phyloP scores from a whole-genome alignment of 805 yeast genomes.

The Kockiozyma suomiensis region DNA sequence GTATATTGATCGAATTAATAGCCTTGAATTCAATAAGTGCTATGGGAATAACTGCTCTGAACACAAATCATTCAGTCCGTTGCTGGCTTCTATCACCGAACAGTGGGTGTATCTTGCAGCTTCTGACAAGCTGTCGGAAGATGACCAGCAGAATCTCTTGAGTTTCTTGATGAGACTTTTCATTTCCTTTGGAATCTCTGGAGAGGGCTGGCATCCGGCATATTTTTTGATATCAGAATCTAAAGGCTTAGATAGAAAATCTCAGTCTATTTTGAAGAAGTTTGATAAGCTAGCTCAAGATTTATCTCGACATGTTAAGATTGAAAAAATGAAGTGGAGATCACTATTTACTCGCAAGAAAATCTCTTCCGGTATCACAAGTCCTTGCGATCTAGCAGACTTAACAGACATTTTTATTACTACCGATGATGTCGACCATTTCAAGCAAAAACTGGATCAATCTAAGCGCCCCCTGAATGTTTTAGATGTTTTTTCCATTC shows the following conservation, averaged over 20 bases:
- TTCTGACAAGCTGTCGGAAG: slow-evolving; percentile 33
- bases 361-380: neutral
- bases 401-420: neutral
- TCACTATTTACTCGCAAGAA: neutral
- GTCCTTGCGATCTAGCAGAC: neutral
- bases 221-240: slow-evolving; percentile 1
- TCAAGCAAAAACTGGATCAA: neutral
- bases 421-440: neutral
- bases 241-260: neutral
- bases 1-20: slow-evolving; percentile 63
- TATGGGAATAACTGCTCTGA: neutral
- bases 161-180: slow-evolving; percentile 40
- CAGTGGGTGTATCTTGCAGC: slow-evolving; percentile 59
- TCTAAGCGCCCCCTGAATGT: slow-evolving; percentile 1
- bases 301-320: neutral
- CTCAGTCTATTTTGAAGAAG: neutral
- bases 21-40: neutral
- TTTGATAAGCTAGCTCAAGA: neutral
- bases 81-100: slow-evolving; percentile 61
- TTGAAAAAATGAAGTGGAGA: neutral
- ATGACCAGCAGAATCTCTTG: slow-evolving; percentile 55
- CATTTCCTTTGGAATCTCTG: slow-evolving; percentile 48
- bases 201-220: slow-evolving; percentile 53
- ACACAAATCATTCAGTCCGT: slow-evolving; percentile 52
- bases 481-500: neutral